These are phyloP conservation scores for Neostapfia colusana DNA, from an alignment of 176 grass and related monocot species.

Conservation along the genomic window DNA sequence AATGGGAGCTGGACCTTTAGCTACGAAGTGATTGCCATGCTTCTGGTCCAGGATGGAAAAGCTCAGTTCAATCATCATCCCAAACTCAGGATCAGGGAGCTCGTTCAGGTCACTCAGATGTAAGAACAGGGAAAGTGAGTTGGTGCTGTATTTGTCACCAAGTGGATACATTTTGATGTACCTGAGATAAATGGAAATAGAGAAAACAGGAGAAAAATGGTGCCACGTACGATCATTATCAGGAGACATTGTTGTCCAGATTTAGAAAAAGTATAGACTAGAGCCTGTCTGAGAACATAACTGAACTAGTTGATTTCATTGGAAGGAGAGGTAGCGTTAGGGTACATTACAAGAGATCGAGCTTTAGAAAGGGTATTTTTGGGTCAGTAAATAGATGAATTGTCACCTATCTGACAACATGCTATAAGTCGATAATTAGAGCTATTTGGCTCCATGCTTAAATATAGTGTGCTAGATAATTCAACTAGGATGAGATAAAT, in stretches of 20 bases:
- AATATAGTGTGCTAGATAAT: background rate
- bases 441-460: background rate
- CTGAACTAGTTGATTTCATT: too few relatives aligned
- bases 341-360: too few relatives aligned
- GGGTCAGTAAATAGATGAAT: too few relatives aligned
- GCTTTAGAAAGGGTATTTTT: too few relatives aligned
- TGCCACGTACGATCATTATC: too few relatives aligned
- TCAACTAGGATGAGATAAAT: background rate
- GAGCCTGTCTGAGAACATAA: too few relatives aligned
- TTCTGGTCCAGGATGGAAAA: slow-evolving; percentile 24
- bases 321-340: too few relatives aligned
- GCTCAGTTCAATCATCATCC: slow-evolving; percentile 20
- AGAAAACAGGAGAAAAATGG: too few relatives aligned
- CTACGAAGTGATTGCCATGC: background rate
- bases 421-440: background rate
- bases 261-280: too few relatives aligned
- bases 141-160: slow-evolving; percentile 11
- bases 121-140: slow-evolving; percentile 24
- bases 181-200: slow-evolving; percentile 9
- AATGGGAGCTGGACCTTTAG: slow-evolving; percentile 8
- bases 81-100: background rate
- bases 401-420: too few relatives aligned
- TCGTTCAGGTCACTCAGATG: background rate
- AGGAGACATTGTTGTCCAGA: too few relatives aligned
- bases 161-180: slow-evolving; percentile 4